phyloP scores from a whole-genome alignment of 2,329 filamentous ascomycete species.

The Cadophora malorum region DNA sequence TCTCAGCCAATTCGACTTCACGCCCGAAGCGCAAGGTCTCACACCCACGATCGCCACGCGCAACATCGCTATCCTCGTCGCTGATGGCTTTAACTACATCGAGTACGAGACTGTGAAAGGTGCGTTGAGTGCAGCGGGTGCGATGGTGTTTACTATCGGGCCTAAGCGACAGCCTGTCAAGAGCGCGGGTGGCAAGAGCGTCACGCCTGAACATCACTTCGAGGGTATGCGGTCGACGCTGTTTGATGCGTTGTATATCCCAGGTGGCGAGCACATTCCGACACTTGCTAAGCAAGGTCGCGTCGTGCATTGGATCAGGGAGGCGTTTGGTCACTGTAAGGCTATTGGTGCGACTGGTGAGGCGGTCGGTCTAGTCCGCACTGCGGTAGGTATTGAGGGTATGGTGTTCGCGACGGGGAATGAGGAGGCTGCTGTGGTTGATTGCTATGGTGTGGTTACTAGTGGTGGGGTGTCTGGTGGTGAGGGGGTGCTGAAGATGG shows the following conservation, averaged over 20 bases:
- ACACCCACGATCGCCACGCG: conserved; percentile 73
- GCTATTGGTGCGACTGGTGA: conserved; percentile 78
- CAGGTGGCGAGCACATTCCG: conserved; percentile 69
- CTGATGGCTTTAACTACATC: conserved; percentile 74
- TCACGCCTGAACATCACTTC: conserved; percentile 77
- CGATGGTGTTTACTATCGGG: conserved; percentile 76
- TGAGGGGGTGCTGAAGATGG: conserved; percentile 66
- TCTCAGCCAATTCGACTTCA: conserved; percentile 73
- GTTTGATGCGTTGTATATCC: conserved; percentile 81
- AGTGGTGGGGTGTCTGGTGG: conserved; percentile 58
- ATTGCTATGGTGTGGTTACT: conserved; percentile 82
- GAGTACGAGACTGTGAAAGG: conserved; percentile 70
- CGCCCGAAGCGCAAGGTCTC: conserved; percentile 52
- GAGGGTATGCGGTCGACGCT: conserved; percentile 81
- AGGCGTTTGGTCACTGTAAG: conserved; percentile 84
- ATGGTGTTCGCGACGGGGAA: conserved; percentile 51
- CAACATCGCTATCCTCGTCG: conserved; percentile 76
- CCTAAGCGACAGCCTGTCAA: conserved; percentile 70
- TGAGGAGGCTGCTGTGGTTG: conserved; percentile 54
- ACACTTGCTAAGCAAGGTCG: conserved; percentile 73
- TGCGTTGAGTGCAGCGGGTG: conserved; percentile 65
- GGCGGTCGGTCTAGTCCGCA: conserved; percentile 67
- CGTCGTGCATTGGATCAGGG: conserved; percentile 77
- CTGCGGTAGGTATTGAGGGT: conserved; percentile 52
- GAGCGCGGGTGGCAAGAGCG: conserved; percentile 50